phyloP scores from a whole-genome alignment of 805 yeast species.

The Myxozyma lipomycoides region DNA sequence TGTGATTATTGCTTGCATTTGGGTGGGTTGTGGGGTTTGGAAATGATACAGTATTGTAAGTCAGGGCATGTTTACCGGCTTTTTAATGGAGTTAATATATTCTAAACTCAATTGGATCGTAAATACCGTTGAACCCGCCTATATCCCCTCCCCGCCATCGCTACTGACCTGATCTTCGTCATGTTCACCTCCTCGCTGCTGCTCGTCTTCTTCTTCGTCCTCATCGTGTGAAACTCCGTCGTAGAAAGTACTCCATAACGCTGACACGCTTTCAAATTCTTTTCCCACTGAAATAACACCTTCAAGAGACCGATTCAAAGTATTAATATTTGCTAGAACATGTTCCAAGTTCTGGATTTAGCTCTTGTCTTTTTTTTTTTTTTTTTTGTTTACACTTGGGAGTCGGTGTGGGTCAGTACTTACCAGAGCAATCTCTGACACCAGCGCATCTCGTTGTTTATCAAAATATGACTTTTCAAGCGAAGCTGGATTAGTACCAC shows the following conservation, averaged over 20 bases:
- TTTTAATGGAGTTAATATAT: no score
- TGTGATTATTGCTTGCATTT: background rate
- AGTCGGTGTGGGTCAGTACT: no score
- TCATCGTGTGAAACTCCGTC: constrained; percentile 38
- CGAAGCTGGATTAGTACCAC: background rate
- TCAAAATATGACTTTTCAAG: constrained; percentile 45
- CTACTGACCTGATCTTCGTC: constrained; percentile 4
- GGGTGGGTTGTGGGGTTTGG: background rate
- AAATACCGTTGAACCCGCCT: background rate
- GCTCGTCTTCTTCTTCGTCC: constrained; percentile 12
- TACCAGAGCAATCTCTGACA: constrained; percentile 51
- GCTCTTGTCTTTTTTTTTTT: background rate
- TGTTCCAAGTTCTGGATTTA: constrained; percentile 51
- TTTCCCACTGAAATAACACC: constrained; percentile 68
- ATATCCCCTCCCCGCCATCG: background rate
- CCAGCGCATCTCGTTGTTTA: constrained; percentile 53
- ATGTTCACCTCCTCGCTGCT: constrained; percentile 10
- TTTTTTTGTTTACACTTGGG: no score
- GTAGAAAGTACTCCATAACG: constrained; percentile 67
- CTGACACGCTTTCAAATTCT: constrained; percentile 67
- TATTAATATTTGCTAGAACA: constrained; percentile 58
- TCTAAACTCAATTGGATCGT: no score
- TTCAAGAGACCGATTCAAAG: constrained; percentile 63
- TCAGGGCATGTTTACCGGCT: no score
- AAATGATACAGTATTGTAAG: background rate